Evolutionary conservation across 306 rosid genomes (phyloP), one percentile per base, ranked within the genome.

Genomic region (Citrullus colocynthis): DNA sequence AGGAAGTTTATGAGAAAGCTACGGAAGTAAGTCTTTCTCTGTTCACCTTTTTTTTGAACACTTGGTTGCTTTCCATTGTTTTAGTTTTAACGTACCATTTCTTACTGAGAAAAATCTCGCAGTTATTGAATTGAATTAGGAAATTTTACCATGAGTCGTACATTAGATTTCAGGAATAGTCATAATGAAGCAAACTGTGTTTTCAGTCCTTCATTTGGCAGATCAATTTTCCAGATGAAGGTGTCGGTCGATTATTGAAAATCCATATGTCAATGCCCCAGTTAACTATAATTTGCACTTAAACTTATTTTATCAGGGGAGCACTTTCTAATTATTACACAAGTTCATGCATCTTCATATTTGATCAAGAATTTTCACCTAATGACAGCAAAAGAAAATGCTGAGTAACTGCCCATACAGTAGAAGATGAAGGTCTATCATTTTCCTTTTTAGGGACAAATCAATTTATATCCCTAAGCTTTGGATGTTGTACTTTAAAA

Each of bases 1-100:
- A 85, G 59, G 96, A 92, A 76, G 77, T 86, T 41, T 88, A 75
- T 30, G 86, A 88, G 45, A 65, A 79, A 80, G 93, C 88, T 48
- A 84, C 87, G 24, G 87, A 88, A 79, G 98, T 89, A 73, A 80
- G 48, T 79, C 78, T 81, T 41, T 58, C 82, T 79, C 73, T 48
- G 45, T 75, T 67, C 41, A 55, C 34, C 42, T 65, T 54, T 32
- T 71, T 28, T n/a, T 24, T 61, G 4, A 13, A 71, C 18, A 14
- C 6, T 69, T 41, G 37, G 59, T 48, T 48, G 21, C 42, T 71
- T 24, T 45, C 59, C 57, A 24, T 49, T 42, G 55, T n/a, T 18
- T 45, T 67, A 39, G 17, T 42, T 42, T 42, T 6, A 24, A 44
- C 70, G 14, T 63, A 60, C 34, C 16, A 15, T 62, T 63, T 32